phyloP scores from a whole-genome alignment of 1,284 basidiomycete genomes.

The Apiotrichum brassicae region DNA sequence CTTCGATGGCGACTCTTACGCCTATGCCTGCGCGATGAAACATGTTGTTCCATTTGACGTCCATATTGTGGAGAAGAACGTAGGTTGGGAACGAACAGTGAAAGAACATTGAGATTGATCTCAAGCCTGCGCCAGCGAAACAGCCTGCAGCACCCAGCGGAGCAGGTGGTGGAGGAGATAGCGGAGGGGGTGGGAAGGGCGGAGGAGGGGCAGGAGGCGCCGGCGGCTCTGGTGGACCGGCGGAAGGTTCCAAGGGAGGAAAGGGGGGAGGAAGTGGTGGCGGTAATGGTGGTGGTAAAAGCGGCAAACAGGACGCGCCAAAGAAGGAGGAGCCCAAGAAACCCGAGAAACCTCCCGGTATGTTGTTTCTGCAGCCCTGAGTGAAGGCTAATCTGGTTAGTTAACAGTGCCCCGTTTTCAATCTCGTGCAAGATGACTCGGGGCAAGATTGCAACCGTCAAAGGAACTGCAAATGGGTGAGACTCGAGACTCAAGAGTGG shows the following conservation, averaged over 20 bases:
- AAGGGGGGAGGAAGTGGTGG: too few species aligned
- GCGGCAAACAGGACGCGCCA: not conserved
- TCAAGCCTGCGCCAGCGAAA: not conserved
- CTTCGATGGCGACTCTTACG: conserved; percentile 39
- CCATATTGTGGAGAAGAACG: conserved; percentile 32
- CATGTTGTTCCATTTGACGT: conserved; percentile 36
- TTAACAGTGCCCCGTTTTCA: conserved; percentile 15
- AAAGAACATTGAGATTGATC: not conserved
- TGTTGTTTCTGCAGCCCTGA: not conserved
- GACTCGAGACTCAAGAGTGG: too few species aligned
- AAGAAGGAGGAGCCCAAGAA: conserved; percentile 4
- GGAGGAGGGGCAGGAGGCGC: too few species aligned
- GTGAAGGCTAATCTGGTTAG: not conserved
- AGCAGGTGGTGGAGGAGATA: too few species aligned
- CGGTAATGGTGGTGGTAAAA: too few species aligned
- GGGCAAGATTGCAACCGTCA: not conserved
- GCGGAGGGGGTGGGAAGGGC: too few species aligned
- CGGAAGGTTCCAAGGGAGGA: not conserved
- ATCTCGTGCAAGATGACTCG: conserved; percentile 16
- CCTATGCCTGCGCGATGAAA: conserved; percentile 42
- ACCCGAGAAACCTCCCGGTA: not conserved
- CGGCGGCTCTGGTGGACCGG: too few species aligned
- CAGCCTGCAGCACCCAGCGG: not conserved
- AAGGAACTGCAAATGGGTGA: conserved; percentile 18
- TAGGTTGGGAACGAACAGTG: conserved; percentile 12